phyloP scores from a whole-genome alignment of 2,329 filamentous ascomycete genomes.

The Cladophialophora yegresii region DNA sequence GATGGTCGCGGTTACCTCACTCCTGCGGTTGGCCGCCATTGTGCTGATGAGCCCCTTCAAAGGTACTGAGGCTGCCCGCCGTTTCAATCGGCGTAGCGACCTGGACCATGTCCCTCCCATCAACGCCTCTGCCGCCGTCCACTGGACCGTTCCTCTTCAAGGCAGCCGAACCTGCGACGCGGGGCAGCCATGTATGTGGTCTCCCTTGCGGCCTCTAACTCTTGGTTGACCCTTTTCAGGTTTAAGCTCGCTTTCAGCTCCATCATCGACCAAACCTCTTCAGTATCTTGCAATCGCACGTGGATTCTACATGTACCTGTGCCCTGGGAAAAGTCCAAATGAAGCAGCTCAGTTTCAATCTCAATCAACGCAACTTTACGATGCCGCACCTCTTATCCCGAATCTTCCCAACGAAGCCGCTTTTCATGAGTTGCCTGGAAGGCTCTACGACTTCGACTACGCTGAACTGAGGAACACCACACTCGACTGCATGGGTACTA shows the following conservation, averaged over 20 bases:
- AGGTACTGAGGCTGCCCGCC: conserved; percentile 16
- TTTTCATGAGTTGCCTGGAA: conserved; percentile 39
- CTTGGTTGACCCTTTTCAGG: conserved; percentile 21
- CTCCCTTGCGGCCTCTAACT: neutral
- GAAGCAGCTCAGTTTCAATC: conserved; percentile 45
- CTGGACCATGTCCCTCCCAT: conserved; percentile 23
- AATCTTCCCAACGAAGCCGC: conserved; percentile 40
- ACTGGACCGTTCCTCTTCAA: conserved; percentile 34
- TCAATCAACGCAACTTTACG: conserved; percentile 51
- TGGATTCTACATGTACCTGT: conserved; percentile 57
- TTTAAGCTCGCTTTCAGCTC: conserved; percentile 38
- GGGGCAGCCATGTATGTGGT: conserved; percentile 22
- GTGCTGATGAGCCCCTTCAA: conserved; percentile 13
- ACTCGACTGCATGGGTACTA: conserved; percentile 33
- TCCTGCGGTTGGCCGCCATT: conserved; percentile 17
- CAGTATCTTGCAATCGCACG: conserved; percentile 51
- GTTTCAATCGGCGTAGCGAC: conserved; percentile 25
- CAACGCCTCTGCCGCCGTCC: conserved; percentile 24
- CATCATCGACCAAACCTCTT: conserved; percentile 41
- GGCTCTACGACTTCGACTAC: conserved; percentile 37
- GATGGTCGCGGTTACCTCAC: conserved; percentile 22
- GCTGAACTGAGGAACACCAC: conserved; percentile 30
- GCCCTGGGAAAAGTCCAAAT: conserved; percentile 35
- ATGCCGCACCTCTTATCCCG: conserved; percentile 41
- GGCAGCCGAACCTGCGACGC: conserved; percentile 28